phyloP scores from a whole-genome alignment of 2,329 filamentous ascomycete genomes.

The Ceratocystis destructans region DNA sequence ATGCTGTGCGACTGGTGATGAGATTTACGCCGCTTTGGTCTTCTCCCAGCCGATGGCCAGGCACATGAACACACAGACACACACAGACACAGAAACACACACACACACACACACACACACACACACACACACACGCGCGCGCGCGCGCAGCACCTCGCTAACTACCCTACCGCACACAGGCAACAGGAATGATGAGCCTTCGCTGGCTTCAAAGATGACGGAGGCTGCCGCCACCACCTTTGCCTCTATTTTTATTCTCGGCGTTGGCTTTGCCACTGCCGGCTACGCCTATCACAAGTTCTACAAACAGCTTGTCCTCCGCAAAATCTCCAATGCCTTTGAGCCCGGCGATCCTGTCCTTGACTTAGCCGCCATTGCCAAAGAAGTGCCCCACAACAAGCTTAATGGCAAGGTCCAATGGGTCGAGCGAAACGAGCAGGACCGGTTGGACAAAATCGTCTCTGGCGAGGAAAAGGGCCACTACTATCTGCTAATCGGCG shows the following conservation, averaged over 20 bases:
- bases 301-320: slow-evolving; percentile 83
- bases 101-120: no score
- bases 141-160: not conserved
- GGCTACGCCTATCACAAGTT: slow-evolving; percentile 66
- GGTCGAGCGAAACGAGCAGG: slow-evolving; percentile 74
- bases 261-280: slow-evolving; percentile 48
- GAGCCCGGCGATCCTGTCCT: slow-evolving; percentile 80
- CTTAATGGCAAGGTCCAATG: slow-evolving; percentile 41
- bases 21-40: no score
- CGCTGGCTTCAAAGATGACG: slow-evolving; percentile 47
- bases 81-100: no score
- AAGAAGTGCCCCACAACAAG: slow-evolving; percentile 36
- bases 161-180: no score
- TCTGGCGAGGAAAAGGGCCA: slow-evolving; percentile 59
- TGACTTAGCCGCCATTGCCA: slow-evolving; percentile 57
- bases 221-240: slow-evolving; percentile 64
- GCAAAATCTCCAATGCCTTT: slow-evolving; percentile 88
- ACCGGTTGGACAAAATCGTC: slow-evolving; percentile 69
- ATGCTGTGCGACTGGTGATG: no score
- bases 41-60: no score
- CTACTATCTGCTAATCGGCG: slow-evolving; percentile 83
- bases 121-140: not conserved
- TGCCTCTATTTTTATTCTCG: slow-evolving; percentile 59
- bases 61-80: no score
- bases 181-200: slow-evolving; percentile 24